These are phyloP conservation scores for Physcomitrium patens DNA, from an alignment of 225 moss, liverwort and hornwort genomes.

Conservation along the genomic window DNA sequence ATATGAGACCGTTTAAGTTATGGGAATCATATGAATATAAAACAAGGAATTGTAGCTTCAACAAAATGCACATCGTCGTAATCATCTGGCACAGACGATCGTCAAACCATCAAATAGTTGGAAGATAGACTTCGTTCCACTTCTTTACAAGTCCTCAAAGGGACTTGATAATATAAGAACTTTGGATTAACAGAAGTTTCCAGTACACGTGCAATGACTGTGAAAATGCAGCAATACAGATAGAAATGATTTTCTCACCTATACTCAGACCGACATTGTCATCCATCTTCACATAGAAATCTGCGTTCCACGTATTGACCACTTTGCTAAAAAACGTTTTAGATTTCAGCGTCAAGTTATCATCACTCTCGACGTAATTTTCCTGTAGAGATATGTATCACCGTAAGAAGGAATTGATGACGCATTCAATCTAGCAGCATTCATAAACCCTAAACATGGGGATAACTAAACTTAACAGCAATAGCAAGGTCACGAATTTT, in stretches of 20 bases:
- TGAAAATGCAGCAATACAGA: conserved; percentile 20
- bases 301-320: conserved; percentile 83
- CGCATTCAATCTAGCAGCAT: conserved; percentile 4
- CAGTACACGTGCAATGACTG: background rate
- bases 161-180: background rate
- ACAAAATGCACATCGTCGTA: background rate
- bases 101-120: background rate
- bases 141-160: background rate
- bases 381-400: conserved; percentile 57
- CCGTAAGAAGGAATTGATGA: conserved; percentile 13
- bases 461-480: conserved; percentile 15
- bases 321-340: conserved; percentile 78
- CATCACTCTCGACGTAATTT: conserved; percentile 90
- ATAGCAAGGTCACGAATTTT: conserved; percentile 7
- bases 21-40: conserved; percentile 15
- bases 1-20: background rate
- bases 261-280: conserved; percentile 83
- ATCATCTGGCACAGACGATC: background rate
- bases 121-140: conserved; percentile 12
- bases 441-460: background rate
- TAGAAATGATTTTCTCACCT: conserved; percentile 56
- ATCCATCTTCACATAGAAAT: conserved; percentile 94
- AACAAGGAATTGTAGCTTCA: conserved; percentile 3
- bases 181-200: background rate
- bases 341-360: conserved; percentile 74